Evolutionary conservation across 257 asterid genomes (phyloP).

Genomic region (Asclepias syriaca): DNA sequence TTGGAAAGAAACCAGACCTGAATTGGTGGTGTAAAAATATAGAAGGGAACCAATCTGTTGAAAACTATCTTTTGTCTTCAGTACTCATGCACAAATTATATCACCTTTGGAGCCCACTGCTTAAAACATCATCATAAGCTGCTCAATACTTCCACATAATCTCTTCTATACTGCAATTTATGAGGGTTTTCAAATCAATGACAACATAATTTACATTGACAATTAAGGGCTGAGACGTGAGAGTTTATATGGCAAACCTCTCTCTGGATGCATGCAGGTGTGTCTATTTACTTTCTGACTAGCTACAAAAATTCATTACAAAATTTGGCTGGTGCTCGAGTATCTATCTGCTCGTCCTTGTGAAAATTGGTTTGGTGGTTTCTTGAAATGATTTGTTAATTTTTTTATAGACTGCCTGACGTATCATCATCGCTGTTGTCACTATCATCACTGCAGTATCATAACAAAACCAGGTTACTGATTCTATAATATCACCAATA

Average conservation of each 20-base stretch:
- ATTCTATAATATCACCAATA: background rate
- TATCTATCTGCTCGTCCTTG: background rate
- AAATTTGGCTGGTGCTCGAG: background rate
- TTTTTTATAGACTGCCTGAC: slow-evolving; percentile 25
- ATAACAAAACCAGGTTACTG: slow-evolving; percentile 10
- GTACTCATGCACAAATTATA: slow-evolving; percentile 18
- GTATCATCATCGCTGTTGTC: slow-evolving; percentile 54
- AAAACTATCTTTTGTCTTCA: background rate
- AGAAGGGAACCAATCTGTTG: background rate
- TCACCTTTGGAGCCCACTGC: background rate
- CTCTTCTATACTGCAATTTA: background rate
- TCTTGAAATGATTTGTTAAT: background rate
- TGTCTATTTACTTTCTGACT: slow-evolving; percentile 7
- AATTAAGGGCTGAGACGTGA: background rate
- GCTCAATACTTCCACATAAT: background rate
- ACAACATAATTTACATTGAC: background rate
- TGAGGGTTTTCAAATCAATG: too few relatives aligned
- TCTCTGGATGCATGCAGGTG: background rate
- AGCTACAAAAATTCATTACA: slow-evolving; percentile 10
- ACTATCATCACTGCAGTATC: slow-evolving; percentile 65
- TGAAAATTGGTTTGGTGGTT: background rate
- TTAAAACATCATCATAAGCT: background rate
- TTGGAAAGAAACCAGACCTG: background rate
- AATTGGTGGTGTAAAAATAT: background rate
- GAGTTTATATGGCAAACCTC: background rate